These are phyloP conservation scores for Heteromeles arbutifolia DNA, from an alignment of 306 rosid species.

Conservation along the genomic window DNA sequence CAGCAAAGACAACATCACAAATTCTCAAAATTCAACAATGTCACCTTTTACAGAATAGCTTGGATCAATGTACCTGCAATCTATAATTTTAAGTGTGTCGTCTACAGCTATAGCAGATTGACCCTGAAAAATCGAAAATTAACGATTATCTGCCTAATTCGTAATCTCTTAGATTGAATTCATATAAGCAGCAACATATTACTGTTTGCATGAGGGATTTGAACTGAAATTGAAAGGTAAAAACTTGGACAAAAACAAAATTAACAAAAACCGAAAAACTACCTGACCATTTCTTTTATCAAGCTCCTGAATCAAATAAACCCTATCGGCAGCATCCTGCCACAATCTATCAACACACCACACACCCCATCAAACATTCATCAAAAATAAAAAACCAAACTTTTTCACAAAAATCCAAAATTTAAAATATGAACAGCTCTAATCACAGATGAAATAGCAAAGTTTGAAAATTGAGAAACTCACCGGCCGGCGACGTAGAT, in stretches of 20 bases:
- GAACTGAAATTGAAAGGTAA: background rate
- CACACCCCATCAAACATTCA: background rate
- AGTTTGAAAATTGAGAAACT: background rate
- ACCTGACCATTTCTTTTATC: conserved; percentile 45
- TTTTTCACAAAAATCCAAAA: background rate
- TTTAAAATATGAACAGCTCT: background rate
- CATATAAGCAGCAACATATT: background rate
- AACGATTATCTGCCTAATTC: conserved; percentile 24
- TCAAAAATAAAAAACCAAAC: background rate
- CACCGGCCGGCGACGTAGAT: conserved; percentile 70
- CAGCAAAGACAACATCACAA: background rate
- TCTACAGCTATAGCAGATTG: conserved; percentile 57
- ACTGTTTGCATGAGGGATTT: background rate
- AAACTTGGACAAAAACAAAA: background rate
- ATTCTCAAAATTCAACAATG: background rate
- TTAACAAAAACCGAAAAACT: background rate
- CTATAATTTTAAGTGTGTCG: conserved; percentile 49
- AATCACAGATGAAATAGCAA: no score
- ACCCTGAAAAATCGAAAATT: conserved; percentile 60
- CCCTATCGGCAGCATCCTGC: conserved; percentile 65
- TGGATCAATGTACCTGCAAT: conserved; percentile 50
- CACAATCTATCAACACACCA: conserved; percentile 35
- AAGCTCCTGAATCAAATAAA: conserved; percentile 43
- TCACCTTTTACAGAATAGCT: background rate
- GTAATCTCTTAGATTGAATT: background rate